phyloP scores from a whole-genome alignment of 306 rosid species.

The Amphicarpaea edgeworthii region DNA sequence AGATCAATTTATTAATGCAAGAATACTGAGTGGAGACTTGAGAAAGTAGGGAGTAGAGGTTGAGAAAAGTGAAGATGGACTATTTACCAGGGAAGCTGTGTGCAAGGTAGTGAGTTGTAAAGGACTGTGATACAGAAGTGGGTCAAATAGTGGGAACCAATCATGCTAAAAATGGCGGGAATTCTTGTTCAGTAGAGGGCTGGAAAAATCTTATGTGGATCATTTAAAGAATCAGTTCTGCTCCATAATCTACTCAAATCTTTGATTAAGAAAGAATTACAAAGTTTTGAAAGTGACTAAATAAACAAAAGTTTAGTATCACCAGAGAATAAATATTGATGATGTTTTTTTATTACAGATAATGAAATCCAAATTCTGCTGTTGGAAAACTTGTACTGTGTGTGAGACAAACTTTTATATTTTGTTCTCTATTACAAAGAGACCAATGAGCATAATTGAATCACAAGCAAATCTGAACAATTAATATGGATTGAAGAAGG shows the following conservation, averaged over 20 bases:
- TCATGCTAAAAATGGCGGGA: slow-evolving; percentile 61
- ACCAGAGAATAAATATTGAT: not conserved
- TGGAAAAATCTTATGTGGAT: slow-evolving; percentile 60
- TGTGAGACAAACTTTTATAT: not conserved
- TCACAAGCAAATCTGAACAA: slow-evolving; percentile 7
- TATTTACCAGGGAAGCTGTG: slow-evolving; percentile 58
- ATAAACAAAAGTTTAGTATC: not conserved
- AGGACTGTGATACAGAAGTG: slow-evolving; percentile 54
- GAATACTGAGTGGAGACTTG: slow-evolving; percentile 59
- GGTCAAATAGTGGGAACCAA: slow-evolving; percentile 55
- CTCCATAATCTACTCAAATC: slow-evolving; percentile 47
- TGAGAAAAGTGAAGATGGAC: slow-evolving; percentile 64
- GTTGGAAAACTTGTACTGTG: not conserved
- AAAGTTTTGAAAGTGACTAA: not conserved
- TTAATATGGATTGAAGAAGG: slow-evolving; percentile 9
- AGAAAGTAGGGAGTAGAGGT: slow-evolving; percentile 71
- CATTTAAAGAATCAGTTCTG: slow-evolving; percentile 53
- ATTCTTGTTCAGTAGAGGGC: slow-evolving; percentile 47
- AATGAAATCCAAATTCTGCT: slow-evolving; percentile 14
- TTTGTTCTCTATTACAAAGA: too few relatives aligned
- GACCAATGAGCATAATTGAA: too few relatives aligned
- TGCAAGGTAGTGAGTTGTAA: slow-evolving; percentile 54
- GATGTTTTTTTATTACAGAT: too few relatives aligned
- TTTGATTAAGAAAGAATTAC: slow-evolving; percentile 33
- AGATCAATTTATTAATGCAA: slow-evolving; percentile 67